Evolutionary conservation across 768 basidiomycete species (phyloP).

Genomic region (Cyathus striatus): DNA sequence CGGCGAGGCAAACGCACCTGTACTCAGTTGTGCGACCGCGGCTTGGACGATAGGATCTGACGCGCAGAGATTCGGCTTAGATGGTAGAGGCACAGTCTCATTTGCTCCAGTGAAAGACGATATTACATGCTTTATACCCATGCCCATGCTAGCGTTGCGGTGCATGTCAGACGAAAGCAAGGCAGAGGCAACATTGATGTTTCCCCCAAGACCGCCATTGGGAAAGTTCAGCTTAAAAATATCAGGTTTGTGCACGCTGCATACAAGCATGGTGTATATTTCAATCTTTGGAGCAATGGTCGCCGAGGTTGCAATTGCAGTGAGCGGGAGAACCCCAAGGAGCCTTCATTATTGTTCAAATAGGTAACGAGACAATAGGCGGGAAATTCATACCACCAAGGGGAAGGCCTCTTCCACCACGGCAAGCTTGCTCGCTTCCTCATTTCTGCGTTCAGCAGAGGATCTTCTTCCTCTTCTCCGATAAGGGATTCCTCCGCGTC

Average conservation of each 20-base stretch:
- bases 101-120: neutral
- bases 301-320: conserved; percentile 48
- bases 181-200: no score
- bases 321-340: conserved; percentile 45
- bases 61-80: conserved; percentile 36
- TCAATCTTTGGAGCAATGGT: conserved; percentile 69
- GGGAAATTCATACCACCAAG: conserved; percentile 52
- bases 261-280: conserved; percentile 69
- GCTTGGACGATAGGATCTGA: conserved; percentile 71
- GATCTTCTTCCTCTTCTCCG: conserved; percentile 17
- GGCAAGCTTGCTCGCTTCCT: conserved; percentile 32
- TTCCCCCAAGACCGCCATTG: neutral
- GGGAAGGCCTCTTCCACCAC: conserved; percentile 76
- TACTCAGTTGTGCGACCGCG: conserved; percentile 59
- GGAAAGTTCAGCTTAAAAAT: conserved; percentile 27
- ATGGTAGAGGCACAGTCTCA: neutral
- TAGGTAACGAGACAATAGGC: conserved; percentile 2
- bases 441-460: conserved; percentile 18
- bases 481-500: conserved; percentile 25
- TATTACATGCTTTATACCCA: no score
- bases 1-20: conserved; percentile 36
- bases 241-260: conserved; percentile 60
- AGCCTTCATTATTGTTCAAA: conserved; percentile 40
- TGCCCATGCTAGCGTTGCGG: neutral
- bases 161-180: neutral